Conservation (phyloP, 2,329 filamentous ascomycete genomes). For the Apiospora kogelbergensis region DNA sequence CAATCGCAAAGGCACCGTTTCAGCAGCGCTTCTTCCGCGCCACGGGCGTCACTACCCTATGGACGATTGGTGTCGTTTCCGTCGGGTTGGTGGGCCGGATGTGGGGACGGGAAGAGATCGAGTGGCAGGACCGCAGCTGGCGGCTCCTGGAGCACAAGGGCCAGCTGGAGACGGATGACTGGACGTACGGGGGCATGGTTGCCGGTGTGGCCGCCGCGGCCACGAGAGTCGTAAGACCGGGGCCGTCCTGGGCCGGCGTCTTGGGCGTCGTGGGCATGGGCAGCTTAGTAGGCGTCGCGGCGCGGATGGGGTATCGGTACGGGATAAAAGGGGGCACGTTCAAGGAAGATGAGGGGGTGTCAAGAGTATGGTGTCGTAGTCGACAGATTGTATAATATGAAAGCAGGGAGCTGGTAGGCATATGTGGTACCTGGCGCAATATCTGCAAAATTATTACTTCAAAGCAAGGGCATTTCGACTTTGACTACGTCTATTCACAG, state of each 20-base stretch:
- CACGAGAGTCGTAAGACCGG: constrained; percentile 28
- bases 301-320: constrained; percentile 50
- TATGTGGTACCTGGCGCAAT: background rate
- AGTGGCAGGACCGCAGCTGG: constrained; percentile 66
- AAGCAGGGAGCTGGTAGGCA: background rate
- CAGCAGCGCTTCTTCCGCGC: constrained; percentile 42
- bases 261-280: constrained; percentile 48
- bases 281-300: constrained; percentile 47
- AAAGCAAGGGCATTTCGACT: no score
- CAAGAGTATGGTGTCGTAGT: background rate
- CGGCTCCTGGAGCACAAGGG: constrained; percentile 56
- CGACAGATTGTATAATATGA: background rate
- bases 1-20: background rate
- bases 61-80: constrained; percentile 44
- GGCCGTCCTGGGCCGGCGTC: constrained; percentile 38
- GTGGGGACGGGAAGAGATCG: constrained; percentile 56
- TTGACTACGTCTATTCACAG: background rate
- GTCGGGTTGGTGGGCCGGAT: constrained; percentile 49
- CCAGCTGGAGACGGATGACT: constrained; percentile 58
- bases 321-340: constrained; percentile 45
- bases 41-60: constrained; percentile 43
- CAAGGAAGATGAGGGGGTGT: constrained; percentile 18
- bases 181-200: constrained; percentile 46
- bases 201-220: constrained; percentile 29
- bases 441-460: background rate